A percentile compares a stretch with the other conserved stretches of the same genome.
phyloP scores from a whole-genome alignment of 306 rosid species.

The Sicyos baderoa region DNA sequence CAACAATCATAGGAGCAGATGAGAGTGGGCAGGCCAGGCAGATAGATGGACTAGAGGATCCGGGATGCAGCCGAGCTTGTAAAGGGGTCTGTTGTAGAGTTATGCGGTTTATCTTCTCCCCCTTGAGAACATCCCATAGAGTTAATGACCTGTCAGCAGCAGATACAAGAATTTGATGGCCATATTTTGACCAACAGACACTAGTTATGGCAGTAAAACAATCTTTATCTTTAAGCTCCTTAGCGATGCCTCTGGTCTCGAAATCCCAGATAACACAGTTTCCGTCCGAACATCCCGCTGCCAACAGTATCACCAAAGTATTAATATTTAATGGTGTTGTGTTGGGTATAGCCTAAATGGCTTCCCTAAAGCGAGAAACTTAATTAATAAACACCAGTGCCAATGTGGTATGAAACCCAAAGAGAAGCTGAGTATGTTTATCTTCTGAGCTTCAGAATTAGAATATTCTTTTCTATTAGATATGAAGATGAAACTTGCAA shows the following conservation, averaged over 20 bases:
- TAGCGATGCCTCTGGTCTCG: constrained; percentile 85
- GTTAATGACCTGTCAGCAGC: constrained; percentile 84
- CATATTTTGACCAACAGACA: constrained; percentile 67
- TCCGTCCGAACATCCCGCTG: constrained; percentile 97
- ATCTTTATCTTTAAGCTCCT: constrained; percentile 68
- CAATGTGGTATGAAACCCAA: neutral
- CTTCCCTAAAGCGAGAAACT: constrained; percentile 16
- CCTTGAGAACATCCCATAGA: constrained; percentile 69
- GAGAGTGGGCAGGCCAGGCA: constrained; percentile 96
- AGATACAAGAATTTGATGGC: constrained; percentile 67
- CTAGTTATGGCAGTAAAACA: constrained; percentile 60
- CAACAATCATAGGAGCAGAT: constrained; percentile 86
- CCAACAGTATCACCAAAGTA: constrained; percentile 23
- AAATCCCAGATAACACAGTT: constrained; percentile 92
- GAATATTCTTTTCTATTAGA: neutral
- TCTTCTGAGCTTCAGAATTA: neutral
- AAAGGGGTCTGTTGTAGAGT: constrained; percentile 72
- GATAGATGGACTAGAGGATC: constrained; percentile 67
- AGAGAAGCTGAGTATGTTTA: neutral
- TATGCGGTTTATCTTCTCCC: constrained; percentile 53
- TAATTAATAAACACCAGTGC: neutral
- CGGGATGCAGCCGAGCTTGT: constrained; percentile 89
- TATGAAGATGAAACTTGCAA: neutral
- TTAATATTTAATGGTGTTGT: constrained; percentile 13
- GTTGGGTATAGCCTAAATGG: constrained; percentile 5